phyloP scores from a whole-genome alignment of 495 filamentous ascomycete species.

The Aspergillus haitiensis region DNA sequence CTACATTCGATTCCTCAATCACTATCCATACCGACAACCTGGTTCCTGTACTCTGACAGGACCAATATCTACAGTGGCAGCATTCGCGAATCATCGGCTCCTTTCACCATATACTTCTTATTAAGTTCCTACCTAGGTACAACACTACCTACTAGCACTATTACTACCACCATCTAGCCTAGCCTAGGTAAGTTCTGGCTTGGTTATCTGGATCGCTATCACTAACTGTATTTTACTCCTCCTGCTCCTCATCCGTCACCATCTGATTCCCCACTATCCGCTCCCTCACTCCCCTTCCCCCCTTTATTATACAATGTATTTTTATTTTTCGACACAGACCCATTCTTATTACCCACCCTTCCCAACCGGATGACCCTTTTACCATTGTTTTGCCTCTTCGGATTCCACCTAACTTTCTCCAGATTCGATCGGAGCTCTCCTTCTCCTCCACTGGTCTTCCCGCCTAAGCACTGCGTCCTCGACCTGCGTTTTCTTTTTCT shows the following conservation, averaged over 20 bases:
- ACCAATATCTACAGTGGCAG: slow-evolving; percentile 29
- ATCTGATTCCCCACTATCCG: not conserved
- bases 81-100: slow-evolving; percentile 23
- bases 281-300: not conserved
- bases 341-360: slow-evolving; percentile 7
- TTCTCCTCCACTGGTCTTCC: slow-evolving; percentile 17
- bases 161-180: not conserved
- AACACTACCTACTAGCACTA: no score
- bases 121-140: no score
- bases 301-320: not conserved
- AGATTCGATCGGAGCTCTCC: slow-evolving; percentile 19
- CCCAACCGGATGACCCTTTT: not conserved
- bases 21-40: slow-evolving; percentile 6
- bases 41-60: slow-evolving; percentile 24
- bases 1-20: not conserved
- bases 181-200: not conserved
- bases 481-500: slow-evolving; percentile 13
- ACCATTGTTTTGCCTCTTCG: slow-evolving; percentile 9
- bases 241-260: slow-evolving; percentile 2
- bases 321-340: slow-evolving; percentile 8
- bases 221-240: not conserved
- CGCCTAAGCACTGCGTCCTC: slow-evolving; percentile 10
- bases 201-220: slow-evolving; percentile 6
- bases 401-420: slow-evolving; percentile 25
- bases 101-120: slow-evolving; percentile 3